Base-by-base conservation (phyloP, 176 grass and related monocot genomes). In the Pontederia paniculata region DNA sequence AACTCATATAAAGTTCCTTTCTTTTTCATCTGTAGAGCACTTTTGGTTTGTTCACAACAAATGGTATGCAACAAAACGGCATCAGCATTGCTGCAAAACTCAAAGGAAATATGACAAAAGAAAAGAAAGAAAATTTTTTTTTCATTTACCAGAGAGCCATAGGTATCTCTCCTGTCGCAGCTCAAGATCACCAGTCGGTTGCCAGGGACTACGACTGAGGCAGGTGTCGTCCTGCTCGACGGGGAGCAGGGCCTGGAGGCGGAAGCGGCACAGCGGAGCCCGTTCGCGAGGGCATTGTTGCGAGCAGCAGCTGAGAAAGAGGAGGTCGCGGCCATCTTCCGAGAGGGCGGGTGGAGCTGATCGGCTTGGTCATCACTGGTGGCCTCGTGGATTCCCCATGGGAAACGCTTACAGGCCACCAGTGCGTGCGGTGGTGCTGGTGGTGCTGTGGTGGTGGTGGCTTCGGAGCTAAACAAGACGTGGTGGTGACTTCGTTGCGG, bases 111-210 rank as follows among this genome's bases (percentile, higher is more conserved):
- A 60, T n/a, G 17, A 51, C 5, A 28, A n/a, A 42, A 28, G 48
- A 59, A 6, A 18, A 8, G 14, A 12, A 23, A 43, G 53, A 12
- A 23, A 12, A n/a, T n/a, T n/a, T n/a, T n/a, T n/a, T n/a, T 17
- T n/a, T 45, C 1, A 41, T 21, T 16, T 76, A 88, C 90, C 54
- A 83, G 81, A 62, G 81, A 81, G 21, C 74, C 65, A 23, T 77
- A 78, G 43, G 57, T 50, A 42, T 74, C 82, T 68, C 69, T 63
- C 59, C 43, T 47, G 63, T 88, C 75, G 50, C 76, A 85, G 79
- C 69, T 80, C 66, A 85, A 71, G 22, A 70, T 75, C 66, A 83
- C 73, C 25, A 77, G 59, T 15, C 63, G 68, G 58, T 18, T 73
- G 17, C 19, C 48, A n/a, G 74, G 71, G 11, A 61, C 69, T 49